Base-by-base conservation (phyloP, 176 grass and related monocot genomes). In the Panicum miliaceum region DNA sequence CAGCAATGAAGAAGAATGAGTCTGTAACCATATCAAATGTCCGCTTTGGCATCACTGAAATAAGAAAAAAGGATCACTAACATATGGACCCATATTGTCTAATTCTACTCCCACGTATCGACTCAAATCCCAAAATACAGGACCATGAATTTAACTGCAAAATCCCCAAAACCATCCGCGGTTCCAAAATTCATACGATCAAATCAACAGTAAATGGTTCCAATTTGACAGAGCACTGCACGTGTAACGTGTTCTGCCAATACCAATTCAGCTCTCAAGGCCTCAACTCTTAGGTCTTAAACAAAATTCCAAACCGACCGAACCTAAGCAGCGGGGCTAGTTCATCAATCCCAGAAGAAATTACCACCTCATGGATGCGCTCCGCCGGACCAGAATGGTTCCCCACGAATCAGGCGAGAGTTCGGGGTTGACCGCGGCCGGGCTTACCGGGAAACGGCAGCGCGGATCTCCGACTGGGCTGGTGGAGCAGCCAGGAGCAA, bases 371-470 rank as follows among this genome's bases (percentile, higher is more conserved):
- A 34, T 5, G 18, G 45, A 46, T 32, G 32, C 52, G 4, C 7
- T 0, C 38, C 16, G 10, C 40, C 6, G n/a, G 43, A 41, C 14
- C 68, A 62, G 9, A 18, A 27, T 16, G 20, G 36, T 6, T 29
- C 18, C 54, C 22, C 51, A 8, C 2, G 50, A 85, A 52, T 75
- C 62, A 19, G 36, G 34, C 60, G 27, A 35, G 23, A 36, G 61
- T 7, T 53, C 0, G 41, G 46, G 4, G 62, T 19, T 54, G 77
- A 70, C 37, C 59, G 3, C 46, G 57, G 4, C 16, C 38, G 40
- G 57, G 81, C 73, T 73, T 81, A 76, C 51, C 87, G 69, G 45
- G 45, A 35, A 35, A 71, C n/a, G n/a, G n/a, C 12, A 0, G 68
- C 26, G 14, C 71, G 45, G 60, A 65, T 50, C 81, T 53, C 81